A percentile compares a stretch with the other conserved stretches of the same genome.
phyloP scores from a whole-genome alignment of 108 stramenopile species.

The Skeletonema costatum region DNA sequence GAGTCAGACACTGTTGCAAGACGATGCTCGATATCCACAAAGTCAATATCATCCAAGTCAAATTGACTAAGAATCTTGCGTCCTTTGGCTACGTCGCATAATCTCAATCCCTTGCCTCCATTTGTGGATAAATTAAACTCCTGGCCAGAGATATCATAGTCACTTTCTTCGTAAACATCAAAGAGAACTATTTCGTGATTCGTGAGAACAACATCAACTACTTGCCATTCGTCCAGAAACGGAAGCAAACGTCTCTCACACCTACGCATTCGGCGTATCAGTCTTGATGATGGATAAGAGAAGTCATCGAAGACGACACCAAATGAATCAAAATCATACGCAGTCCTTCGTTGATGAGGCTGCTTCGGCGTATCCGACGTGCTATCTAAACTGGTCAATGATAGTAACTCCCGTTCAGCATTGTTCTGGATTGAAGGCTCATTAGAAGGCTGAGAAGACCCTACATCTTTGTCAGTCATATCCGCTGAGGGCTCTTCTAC shows the following conservation, averaged over 20 bases:
- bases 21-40: constrained; percentile 62
- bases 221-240: constrained; percentile 66
- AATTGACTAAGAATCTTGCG: constrained; percentile 74
- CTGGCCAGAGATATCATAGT: neutral
- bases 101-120: constrained; percentile 80
- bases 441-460: neutral
- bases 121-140: constrained; percentile 41
- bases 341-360: neutral
- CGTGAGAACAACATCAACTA: constrained; percentile 85
- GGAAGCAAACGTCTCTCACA: constrained; percentile 80
- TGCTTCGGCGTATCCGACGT: neutral
- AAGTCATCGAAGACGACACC: constrained; percentile 43
- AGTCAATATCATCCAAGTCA: constrained; percentile 59
- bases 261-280: constrained; percentile 83
- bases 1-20: constrained; percentile 16
- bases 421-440: neutral
- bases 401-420: neutral
- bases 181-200: constrained; percentile 80
- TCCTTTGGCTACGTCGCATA: constrained; percentile 71
- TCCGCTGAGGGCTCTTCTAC: neutral
- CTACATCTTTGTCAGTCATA: neutral
- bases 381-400: neutral
- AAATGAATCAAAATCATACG: constrained; percentile 11
- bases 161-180: constrained; percentile 39
- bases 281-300: constrained; percentile 62